Percentiles rank a stretch among this genome's conserved stretches.
Evolutionary conservation across 768 basidiomycete species (phyloP).

Genomic region (Kwoniella sp.): DNA sequence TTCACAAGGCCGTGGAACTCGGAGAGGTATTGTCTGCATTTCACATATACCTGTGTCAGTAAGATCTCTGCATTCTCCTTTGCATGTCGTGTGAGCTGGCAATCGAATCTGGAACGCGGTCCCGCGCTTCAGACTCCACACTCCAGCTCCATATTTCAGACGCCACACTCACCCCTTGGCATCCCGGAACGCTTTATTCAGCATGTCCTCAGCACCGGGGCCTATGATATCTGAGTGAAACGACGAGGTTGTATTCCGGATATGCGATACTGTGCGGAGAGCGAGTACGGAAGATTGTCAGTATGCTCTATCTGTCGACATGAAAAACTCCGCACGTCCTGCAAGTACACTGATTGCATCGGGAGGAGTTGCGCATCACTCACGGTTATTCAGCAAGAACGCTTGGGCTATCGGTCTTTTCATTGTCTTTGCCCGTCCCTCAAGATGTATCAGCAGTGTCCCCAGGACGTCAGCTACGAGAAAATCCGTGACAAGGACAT

Average conservation of each 20-base stretch:
- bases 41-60: too few species aligned
- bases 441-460: constrained; percentile 42
- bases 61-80: too few species aligned
- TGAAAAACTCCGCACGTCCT: too few species aligned
- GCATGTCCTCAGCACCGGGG: constrained; percentile 49
- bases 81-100: too few species aligned
- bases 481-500: constrained; percentile 1
- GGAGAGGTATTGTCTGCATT: constrained; percentile 44
- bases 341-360: too few species aligned
- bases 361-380: constrained; percentile 22
- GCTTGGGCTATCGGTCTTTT: constrained; percentile 39
- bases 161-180: constrained; percentile 48
- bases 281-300: constrained; percentile 1
- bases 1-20: constrained; percentile 37
- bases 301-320: too few species aligned
- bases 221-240: constrained; percentile 51
- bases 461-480: constrained; percentile 49
- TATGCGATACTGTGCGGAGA: constrained; percentile 49
- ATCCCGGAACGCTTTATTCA: constrained; percentile 52
- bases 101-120: too few species aligned
- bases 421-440: constrained; percentile 38
- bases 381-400: constrained; percentile 53
- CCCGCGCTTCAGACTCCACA: too few species aligned
- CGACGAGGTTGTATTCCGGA: constrained; percentile 49
- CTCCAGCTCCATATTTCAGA: too few species aligned